Conservation (phyloP, 1,284 basidiomycete genomes). For the Leccinum solheimii region DNA sequence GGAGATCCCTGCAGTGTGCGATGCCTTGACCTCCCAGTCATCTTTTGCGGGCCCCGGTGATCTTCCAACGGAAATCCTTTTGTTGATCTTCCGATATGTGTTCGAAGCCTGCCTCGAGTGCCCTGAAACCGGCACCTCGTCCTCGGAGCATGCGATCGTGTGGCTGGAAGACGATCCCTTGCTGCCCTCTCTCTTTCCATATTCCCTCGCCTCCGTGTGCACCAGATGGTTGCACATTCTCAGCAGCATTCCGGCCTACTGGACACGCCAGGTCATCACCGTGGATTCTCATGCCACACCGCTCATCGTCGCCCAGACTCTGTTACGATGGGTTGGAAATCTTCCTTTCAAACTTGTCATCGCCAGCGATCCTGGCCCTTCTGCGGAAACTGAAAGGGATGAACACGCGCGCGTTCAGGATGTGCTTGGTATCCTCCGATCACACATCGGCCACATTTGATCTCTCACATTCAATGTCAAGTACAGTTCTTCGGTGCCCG, state of each 20-base stretch:
- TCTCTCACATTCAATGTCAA: constrained; percentile 8
- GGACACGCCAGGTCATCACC: constrained; percentile 18
- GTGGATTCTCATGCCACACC: constrained; percentile 6
- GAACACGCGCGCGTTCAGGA: background rate
- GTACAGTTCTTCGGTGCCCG: constrained; percentile 7
- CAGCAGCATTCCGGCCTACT: constrained; percentile 11
- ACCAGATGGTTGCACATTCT: constrained; percentile 18
- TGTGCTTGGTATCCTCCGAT: constrained; percentile 2
- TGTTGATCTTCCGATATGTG: constrained; percentile 8
- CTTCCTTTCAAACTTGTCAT: constrained; percentile 10
- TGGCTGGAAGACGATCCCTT: constrained; percentile 15
- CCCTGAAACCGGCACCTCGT: background rate
- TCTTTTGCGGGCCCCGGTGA: background rate
- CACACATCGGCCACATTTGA: constrained; percentile 5
- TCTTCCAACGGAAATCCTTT: constrained; percentile 12
- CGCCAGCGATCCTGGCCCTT: background rate
- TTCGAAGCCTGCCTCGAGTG: constrained; percentile 7
- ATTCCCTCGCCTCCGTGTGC: constrained; percentile 17
- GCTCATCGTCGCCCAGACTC: background rate
- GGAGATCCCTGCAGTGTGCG: background rate
- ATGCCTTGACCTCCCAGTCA: background rate
- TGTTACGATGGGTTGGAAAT: background rate
- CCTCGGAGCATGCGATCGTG: background rate
- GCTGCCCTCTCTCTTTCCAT: constrained; percentile 17
- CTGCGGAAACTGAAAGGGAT: background rate